Evolutionary conservation across 2,329 filamentous ascomycete genomes (phyloP).

Genomic region (Aspergillus terreus): DNA sequence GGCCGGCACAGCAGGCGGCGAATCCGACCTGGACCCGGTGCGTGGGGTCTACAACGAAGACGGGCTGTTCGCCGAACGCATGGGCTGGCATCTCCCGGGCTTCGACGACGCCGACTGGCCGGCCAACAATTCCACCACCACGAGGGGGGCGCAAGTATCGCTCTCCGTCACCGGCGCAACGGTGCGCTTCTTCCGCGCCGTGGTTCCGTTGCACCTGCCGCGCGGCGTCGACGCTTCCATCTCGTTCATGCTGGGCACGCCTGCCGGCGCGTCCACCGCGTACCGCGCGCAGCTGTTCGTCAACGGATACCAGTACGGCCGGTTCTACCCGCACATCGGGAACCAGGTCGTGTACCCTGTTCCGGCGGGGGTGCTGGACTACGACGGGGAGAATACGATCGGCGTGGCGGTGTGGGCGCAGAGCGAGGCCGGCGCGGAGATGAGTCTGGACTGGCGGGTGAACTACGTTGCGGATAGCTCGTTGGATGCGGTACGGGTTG

Average conservation of each 20-base stretch:
- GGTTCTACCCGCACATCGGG: slow-evolving; percentile 58
- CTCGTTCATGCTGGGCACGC: slow-evolving; percentile 51
- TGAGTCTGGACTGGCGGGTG: slow-evolving; percentile 51
- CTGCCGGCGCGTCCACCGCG: slow-evolving; percentile 33
- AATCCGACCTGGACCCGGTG: slow-evolving; percentile 52
- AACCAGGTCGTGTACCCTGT: slow-evolving; percentile 60
- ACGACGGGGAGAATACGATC: slow-evolving; percentile 56
- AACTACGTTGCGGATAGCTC: slow-evolving; percentile 54
- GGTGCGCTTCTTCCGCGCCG: slow-evolving; percentile 55
- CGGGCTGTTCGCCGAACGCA: slow-evolving; percentile 55
- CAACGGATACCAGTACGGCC: slow-evolving; percentile 64
- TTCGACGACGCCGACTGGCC: slow-evolving; percentile 50
- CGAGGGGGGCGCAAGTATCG: slow-evolving; percentile 1
- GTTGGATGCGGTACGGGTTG: slow-evolving; percentile 40
- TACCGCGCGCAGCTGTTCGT: slow-evolving; percentile 57
- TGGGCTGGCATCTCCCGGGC: slow-evolving; percentile 58
- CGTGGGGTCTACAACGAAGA: slow-evolving; percentile 57
- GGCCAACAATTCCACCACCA: slow-evolving; percentile 20
- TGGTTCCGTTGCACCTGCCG: slow-evolving; percentile 50
- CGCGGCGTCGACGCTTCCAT: slow-evolving; percentile 54
- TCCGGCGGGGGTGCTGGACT: slow-evolving; percentile 57
- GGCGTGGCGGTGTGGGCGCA: slow-evolving; percentile 59
- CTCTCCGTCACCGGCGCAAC: slow-evolving; percentile 49
- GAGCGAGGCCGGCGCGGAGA: slow-evolving; percentile 48
- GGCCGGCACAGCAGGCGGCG: slow-evolving; percentile 54